Evolutionary conservation across 345 rosid species (phyloP).

Genomic region (Pugionium dolabratum): DNA sequence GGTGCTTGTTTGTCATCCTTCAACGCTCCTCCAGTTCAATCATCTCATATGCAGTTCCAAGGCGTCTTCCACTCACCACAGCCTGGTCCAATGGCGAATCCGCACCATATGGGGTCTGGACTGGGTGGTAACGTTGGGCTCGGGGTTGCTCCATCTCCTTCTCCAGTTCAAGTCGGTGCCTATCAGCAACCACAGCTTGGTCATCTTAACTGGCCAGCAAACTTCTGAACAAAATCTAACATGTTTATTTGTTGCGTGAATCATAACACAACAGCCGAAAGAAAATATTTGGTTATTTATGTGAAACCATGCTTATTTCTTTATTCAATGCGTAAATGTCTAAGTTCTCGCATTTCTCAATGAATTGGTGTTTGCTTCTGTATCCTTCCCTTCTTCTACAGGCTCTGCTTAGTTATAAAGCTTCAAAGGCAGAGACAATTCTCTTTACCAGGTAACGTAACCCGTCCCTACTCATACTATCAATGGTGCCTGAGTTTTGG

Average conservation of each 20-base stretch:
- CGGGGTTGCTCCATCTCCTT: slow-evolving; percentile 63
- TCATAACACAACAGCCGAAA: slow-evolving; percentile 44
- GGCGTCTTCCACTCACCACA: slow-evolving; percentile 74
- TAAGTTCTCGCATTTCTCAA: not conserved
- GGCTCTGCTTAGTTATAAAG: slow-evolving; percentile 25
- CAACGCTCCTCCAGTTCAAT: slow-evolving; percentile 68
- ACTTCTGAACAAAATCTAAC: slow-evolving; percentile 64
- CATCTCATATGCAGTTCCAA: slow-evolving; percentile 87
- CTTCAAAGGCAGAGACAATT: slow-evolving; percentile 50
- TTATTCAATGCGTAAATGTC: slow-evolving; percentile 27
- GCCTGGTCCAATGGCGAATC: slow-evolving; percentile 62
- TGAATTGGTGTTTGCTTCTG: not conserved
- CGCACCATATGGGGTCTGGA: slow-evolving; percentile 74
- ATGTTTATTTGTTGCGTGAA: slow-evolving; percentile 36
- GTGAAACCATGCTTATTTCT: slow-evolving; percentile 36
- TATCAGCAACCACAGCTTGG: slow-evolving; percentile 90
- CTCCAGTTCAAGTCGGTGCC: slow-evolving; percentile 74
- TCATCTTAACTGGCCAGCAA: slow-evolving; percentile 80
- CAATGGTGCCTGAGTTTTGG: slow-evolving; percentile 3
- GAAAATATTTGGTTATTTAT: slow-evolving; percentile 29
- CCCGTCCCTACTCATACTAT: not conserved
- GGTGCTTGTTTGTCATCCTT: slow-evolving; percentile 73
- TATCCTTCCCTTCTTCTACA: slow-evolving; percentile 10
- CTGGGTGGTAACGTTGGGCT: slow-evolving; percentile 69
- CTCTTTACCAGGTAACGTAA: slow-evolving; percentile 2